Evolutionary conservation across 345 rosid genomes (phyloP).

Genomic region (Trapa bicornis): DNA sequence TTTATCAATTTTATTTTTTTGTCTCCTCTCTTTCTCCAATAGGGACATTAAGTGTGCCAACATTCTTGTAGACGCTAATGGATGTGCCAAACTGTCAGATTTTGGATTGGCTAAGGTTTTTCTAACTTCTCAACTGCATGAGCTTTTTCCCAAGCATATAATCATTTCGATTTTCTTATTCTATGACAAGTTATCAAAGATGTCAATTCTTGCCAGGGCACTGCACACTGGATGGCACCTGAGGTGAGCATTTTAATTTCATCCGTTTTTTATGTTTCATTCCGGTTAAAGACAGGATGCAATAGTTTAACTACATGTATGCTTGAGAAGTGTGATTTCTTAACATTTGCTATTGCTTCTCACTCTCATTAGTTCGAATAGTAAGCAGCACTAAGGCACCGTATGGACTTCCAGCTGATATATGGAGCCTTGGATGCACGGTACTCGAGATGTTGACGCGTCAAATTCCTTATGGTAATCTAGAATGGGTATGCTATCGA

Average conservation of each 20-base stretch:
- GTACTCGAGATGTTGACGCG: conserved; percentile 75
- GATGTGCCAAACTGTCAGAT: conserved; percentile 28
- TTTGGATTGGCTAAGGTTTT: conserved; percentile 31
- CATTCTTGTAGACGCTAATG: conserved; percentile 21
- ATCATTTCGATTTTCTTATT: neutral
- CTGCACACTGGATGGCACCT: conserved; percentile 95
- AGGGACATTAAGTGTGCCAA: conserved; percentile 35
- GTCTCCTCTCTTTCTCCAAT: neutral
- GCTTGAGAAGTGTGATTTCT: neutral
- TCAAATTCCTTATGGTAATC: conserved; percentile 41
- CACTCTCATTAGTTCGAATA: conserved; percentile 16
- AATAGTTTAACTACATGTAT: too few species aligned
- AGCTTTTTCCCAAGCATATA: neutral
- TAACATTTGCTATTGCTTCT: neutral
- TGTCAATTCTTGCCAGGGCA: conserved; percentile 66
- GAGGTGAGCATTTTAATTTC: conserved; percentile 56
- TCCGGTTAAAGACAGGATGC: too few species aligned
- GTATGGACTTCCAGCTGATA: conserved; percentile 68
- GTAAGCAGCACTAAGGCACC: conserved; percentile 41
- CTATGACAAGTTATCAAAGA: conserved; percentile 19
- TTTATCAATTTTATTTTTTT: too few species aligned
- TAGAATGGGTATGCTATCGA: conserved; percentile 39
- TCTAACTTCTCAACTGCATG: neutral
- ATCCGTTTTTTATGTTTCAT: too few species aligned
- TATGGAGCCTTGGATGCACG: conserved; percentile 92